A percentile compares a stretch with the other conserved stretches of the same genome.
These are phyloP conservation scores for Vitis hybrid DNA, from an alignment of 177 flowering plant species.

Conservation along the genomic window DNA sequence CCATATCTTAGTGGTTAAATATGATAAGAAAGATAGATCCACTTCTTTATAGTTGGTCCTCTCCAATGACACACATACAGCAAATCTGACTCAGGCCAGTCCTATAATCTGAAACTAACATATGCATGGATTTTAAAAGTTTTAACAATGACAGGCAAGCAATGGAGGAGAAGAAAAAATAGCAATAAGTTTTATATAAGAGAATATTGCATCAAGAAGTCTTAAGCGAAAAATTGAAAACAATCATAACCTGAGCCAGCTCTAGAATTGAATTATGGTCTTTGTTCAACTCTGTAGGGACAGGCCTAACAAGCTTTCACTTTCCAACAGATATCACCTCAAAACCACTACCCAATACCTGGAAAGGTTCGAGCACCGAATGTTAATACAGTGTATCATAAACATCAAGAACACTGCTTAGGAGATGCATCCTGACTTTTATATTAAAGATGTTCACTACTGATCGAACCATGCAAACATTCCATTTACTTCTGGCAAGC, in stretches of 20 bases:
- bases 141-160: too few relatives aligned
- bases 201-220: not conserved
- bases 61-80: too few relatives aligned
- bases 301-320: slow-evolving; percentile 89
- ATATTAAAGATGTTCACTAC: not conserved
- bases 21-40: too few relatives aligned
- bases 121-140: too few relatives aligned
- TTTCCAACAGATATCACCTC: slow-evolving; percentile 94
- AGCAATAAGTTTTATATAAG: not conserved
- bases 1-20: too few relatives aligned
- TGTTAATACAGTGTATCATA: not conserved
- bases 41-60: too few relatives aligned
- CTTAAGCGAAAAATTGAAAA: not conserved
- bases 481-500: not conserved
- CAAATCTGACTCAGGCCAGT: too few relatives aligned
- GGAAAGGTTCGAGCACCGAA: slow-evolving; percentile 17
- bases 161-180: not conserved
- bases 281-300: slow-evolving; percentile 94
- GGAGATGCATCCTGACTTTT: not conserved
- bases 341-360: slow-evolving; percentile 90
- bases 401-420: not conserved
- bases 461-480: not conserved
- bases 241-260: slow-evolving; percentile 74
- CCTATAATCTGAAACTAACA: too few relatives aligned
- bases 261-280: slow-evolving; percentile 97